These are phyloP conservation scores for Penicillium pulvis DNA, from an alignment of 495 filamentous ascomycete species.

Conservation along the genomic window DNA sequence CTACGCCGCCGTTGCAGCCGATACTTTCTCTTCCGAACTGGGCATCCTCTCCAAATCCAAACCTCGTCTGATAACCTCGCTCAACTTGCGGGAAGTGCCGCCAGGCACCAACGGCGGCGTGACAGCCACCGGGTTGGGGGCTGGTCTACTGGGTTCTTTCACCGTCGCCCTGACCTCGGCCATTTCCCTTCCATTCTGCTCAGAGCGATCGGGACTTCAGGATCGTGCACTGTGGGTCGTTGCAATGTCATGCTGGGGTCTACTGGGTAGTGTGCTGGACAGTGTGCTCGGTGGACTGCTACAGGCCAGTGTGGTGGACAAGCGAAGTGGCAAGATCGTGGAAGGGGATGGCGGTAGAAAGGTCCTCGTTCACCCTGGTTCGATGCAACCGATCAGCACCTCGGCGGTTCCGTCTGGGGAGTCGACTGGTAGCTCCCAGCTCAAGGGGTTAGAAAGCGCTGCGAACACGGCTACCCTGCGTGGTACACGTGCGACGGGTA, in stretches of 20 bases:
- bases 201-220: slow-evolving; percentile 42
- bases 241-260: slow-evolving; percentile 68
- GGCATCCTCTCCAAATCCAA: slow-evolving; percentile 79
- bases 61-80: slow-evolving; percentile 86
- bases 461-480: slow-evolving; percentile 38
- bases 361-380: slow-evolving; percentile 43
- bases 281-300: slow-evolving; percentile 82
- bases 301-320: slow-evolving; percentile 86
- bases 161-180: slow-evolving; percentile 67
- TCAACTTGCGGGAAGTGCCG: slow-evolving; percentile 72
- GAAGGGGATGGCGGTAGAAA: slow-evolving; percentile 84
- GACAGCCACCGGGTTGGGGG: slow-evolving; percentile 67
- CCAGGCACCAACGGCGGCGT: slow-evolving; percentile 93
- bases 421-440: slow-evolving; percentile 15
- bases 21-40: slow-evolving; percentile 94
- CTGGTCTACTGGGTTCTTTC: slow-evolving; percentile 74
- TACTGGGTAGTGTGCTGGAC: slow-evolving; percentile 80
- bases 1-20: slow-evolving; percentile 88
- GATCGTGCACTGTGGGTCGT: slow-evolving; percentile 58
- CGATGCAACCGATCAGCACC: slow-evolving; percentile 17
- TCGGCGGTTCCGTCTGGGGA: slow-evolving; percentile 3
- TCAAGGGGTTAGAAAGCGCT: slow-evolving; percentile 32
- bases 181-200: slow-evolving; percentile 70
- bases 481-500: slow-evolving; percentile 22
- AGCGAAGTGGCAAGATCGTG: slow-evolving; percentile 79